Base-by-base conservation (phyloP, 371 early-diverging fungal genomes). In the Syncephalis fuscata region DNA sequence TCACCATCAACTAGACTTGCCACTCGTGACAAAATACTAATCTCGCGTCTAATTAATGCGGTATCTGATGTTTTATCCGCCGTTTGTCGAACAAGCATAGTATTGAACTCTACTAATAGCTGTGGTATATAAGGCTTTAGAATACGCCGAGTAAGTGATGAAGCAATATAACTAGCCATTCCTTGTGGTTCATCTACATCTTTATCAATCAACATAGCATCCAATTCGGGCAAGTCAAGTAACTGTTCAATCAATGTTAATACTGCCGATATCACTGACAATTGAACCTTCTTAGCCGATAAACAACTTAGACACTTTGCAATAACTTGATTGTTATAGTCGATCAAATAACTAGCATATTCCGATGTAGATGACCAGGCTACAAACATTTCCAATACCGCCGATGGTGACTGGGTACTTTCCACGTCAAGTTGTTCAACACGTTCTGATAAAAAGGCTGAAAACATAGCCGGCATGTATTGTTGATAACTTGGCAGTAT, bases 381-480 rank as follows among this genome's bases (percentile, higher is more conserved):
- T 2, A 60, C 59, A 44, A 95, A 73, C 39, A 97, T 60, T 40
- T 76, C 74, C 61, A 91, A 58, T 7, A 92, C 59, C 0, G 84
- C 71, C 1, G 87, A 80, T 1, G 88, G 70, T 38, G 79, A 73
- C 57, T 93, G 92, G 1, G 89, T 80, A 55, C 82, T 85, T 53
- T 95, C 95, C 7, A 59, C 56, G 16, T 72, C 71, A 22, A 95
- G 60, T 5, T 62, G 71, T 17, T 67, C 60, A n/a, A 97, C 51
- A 20, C 88, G 78, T 15, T 80, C 68, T 15, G 68, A 59, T 25
- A 97, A 67, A 42, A 80, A 76, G 0, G 72, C 58, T 11, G 62
- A 53, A 54, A 77, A 92, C 58, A 95, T 76, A 40, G 72, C 67
- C 3, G 71, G 68, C 8, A 90, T 58, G 54, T 82, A 92, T 1